These are phyloP conservation scores for Cudoniella acicularis DNA, from an alignment of 495 filamentous ascomycete genomes.

Conservation along the genomic window DNA sequence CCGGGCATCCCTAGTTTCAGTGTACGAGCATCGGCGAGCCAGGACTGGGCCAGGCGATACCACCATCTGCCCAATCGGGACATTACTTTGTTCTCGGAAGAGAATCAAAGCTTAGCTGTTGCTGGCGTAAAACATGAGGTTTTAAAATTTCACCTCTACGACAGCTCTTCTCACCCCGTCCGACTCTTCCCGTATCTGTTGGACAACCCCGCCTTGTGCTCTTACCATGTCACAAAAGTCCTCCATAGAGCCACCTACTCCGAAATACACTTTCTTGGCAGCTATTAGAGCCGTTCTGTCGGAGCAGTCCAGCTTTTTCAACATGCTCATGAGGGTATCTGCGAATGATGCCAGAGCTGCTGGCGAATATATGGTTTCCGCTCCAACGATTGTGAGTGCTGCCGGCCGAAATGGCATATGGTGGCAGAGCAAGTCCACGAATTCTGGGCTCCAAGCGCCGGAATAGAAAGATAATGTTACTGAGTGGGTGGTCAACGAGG, in stretches of 20 bases:
- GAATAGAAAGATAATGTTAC: conserved; percentile 73
- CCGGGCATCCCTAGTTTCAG: no score
- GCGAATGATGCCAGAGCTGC: conserved; percentile 69
- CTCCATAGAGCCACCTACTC: conserved; percentile 88
- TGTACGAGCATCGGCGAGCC: no score
- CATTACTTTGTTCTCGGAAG: no score
- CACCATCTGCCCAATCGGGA: no score
- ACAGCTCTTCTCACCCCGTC: conserved; percentile 55
- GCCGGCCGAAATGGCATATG: conserved; percentile 20
- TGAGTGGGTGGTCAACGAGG: conserved; percentile 47
- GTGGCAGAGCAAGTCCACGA: conserved; percentile 53
- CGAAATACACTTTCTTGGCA: conserved; percentile 94
- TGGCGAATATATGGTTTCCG: conserved; percentile 94
- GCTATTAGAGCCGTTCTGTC: conserved; percentile 69
- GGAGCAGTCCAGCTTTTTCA: conserved; percentile 48
- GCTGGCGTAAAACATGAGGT: background rate
- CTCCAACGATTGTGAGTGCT: conserved; percentile 64
- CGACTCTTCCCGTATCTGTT: conserved; percentile 59
- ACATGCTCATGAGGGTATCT: conserved; percentile 60
- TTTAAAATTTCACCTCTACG: conserved; percentile 28
- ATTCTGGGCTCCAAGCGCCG: conserved; percentile 74
- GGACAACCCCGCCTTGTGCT: conserved; percentile 49
- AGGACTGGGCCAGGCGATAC: no score
- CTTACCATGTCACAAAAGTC: conserved; percentile 70
- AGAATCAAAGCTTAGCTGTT: no score